phyloP scores from a whole-genome alignment of 106 monocot genomes.

The Dendrobium catenatum region DNA sequence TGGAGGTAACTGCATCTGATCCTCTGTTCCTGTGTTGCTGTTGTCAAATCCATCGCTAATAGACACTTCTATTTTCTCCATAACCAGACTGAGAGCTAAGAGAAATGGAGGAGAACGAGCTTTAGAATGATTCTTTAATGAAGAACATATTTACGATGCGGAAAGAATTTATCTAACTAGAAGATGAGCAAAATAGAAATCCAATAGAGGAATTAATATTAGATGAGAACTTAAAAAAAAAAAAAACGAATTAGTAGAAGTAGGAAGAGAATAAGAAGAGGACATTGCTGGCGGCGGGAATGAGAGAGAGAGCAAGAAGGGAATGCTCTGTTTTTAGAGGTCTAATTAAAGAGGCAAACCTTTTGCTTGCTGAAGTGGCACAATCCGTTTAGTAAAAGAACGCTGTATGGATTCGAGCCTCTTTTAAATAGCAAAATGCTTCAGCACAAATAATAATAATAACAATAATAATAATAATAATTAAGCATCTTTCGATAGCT shows the following conservation, averaged over 20 bases:
- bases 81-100: background rate
- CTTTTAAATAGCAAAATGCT: background rate
- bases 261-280: conserved; percentile 1
- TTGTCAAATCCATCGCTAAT: background rate
- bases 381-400: conserved; percentile 13
- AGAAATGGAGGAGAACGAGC: background rate
- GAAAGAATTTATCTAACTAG: background rate
- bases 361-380: background rate
- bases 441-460: background rate
- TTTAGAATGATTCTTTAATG: background rate
- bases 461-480: no score
- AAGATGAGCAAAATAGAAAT: background rate
- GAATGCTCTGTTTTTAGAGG: background rate
- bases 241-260: background rate
- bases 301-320: background rate
- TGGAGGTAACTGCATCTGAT: conserved; percentile 27
- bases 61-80: background rate
- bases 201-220: background rate
- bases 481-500: no score
- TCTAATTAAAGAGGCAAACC: background rate
- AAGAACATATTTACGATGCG: background rate
- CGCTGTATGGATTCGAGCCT: background rate
- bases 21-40: background rate
- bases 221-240: background rate
- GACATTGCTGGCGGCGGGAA: background rate